A percentile compares a stretch with the other conserved stretches of the same genome.
Evolutionary conservation across 305 asterid species (phyloP).

Genomic region (Fraxinus latifolia): DNA sequence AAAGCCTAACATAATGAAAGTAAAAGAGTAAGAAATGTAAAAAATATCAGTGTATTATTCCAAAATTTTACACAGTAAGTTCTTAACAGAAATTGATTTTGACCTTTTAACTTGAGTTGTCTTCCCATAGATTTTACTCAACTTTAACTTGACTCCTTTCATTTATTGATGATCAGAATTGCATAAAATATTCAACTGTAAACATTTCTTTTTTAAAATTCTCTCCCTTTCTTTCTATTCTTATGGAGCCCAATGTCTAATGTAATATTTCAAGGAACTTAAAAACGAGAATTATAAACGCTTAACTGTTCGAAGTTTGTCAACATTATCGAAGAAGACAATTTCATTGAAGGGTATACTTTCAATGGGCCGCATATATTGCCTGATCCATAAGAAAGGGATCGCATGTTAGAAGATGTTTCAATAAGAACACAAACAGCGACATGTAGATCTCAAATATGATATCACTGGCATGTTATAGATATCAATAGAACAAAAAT

Average conservation of each 20-base stretch:
- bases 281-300: slow-evolving; percentile 7
- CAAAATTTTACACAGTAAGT: neutral
- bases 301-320: slow-evolving; percentile 75
- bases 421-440: slow-evolving; percentile 10
- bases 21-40: slow-evolving; percentile 1
- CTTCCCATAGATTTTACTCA: neutral
- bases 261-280: neutral
- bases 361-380: slow-evolving; percentile 57
- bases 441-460: neutral
- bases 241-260: neutral
- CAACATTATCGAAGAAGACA: slow-evolving; percentile 65
- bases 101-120: neutral
- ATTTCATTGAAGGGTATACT: slow-evolving; percentile 61
- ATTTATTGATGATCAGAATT: neutral
- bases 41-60: neutral
- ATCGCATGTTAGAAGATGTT: slow-evolving; percentile 6
- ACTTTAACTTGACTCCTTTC: neutral
- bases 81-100: slow-evolving; percentile 9
- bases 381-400: slow-evolving; percentile 51
- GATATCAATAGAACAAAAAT: neutral
- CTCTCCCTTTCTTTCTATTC: neutral
- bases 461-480: neutral
- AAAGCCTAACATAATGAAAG: slow-evolving; percentile 53
- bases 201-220: neutral
- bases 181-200: neutral